Conservation (phyloP, 805 yeast genomes). For the Saccharomyces paradoxus region DNA sequence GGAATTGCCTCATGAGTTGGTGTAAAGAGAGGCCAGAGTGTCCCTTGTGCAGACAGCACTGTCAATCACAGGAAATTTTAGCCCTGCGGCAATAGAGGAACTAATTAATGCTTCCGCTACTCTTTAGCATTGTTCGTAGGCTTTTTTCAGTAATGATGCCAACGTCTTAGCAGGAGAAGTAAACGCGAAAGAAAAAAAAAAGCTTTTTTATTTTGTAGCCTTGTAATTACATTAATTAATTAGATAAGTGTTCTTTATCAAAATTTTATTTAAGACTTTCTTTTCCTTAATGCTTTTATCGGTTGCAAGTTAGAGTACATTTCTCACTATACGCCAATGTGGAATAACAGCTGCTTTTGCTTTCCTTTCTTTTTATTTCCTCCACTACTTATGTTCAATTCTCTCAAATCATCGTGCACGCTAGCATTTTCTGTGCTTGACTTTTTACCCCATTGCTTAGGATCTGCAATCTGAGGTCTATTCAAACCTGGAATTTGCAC, state of each 20-base stretch:
- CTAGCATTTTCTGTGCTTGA: neutral
- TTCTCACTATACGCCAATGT: conserved; percentile 37
- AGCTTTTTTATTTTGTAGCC: neutral
- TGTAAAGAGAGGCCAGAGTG: conserved; percentile 80
- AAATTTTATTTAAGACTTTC: neutral
- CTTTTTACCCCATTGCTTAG: conserved; percentile 31
- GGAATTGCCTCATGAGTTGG: conserved; percentile 89
- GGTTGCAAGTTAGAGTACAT: neutral
- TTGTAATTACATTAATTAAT: neutral
- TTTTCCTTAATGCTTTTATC: neutral
- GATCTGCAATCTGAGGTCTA: conserved; percentile 31
- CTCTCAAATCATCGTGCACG: conserved; percentile 7
- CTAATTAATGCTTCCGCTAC: neutral
- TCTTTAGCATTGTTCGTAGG: neutral
- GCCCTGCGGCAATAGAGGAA: conserved; percentile 32
- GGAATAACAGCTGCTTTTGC: conserved; percentile 47
- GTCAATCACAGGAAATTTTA: conserved; percentile 38
- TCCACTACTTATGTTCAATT: conserved; percentile 9
- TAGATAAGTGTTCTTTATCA: neutral
- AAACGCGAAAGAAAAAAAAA: conserved; percentile 21
- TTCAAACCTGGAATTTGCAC: conserved; percentile 52
- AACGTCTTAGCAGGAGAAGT: neutral
- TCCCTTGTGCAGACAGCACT: conserved; percentile 79
- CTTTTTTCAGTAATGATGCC: neutral
- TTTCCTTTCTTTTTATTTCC: conserved; percentile 37